A percentile compares a stretch with the other conserved stretches of the same genome.
Conservation (phyloP, 1,284 basidiomycete genomes). For the Ganoderma multipileum region DNA sequence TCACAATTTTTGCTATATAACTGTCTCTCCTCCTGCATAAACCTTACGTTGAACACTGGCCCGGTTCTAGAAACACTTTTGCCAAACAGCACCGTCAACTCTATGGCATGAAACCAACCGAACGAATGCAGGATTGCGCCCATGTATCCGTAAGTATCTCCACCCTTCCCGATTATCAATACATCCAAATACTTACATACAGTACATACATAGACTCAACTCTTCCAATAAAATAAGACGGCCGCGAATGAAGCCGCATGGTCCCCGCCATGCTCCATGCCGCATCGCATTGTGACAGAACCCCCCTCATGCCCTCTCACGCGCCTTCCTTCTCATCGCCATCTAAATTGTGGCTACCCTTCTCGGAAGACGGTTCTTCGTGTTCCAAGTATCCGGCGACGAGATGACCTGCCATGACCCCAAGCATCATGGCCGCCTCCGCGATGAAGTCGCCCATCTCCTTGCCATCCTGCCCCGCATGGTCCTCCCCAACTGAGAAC, state of each 20-base stretch:
- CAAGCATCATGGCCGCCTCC: not conserved
- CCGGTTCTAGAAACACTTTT: not conserved
- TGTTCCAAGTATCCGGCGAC: not conserved
- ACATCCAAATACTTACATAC: not conserved
- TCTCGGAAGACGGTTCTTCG: slow-evolving; percentile 1
- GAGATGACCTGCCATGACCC: not conserved
- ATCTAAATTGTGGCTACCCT: not conserved
- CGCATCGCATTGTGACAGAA: not conserved
- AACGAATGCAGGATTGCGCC: not conserved
- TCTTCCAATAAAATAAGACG: not conserved
- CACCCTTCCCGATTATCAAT: not conserved
- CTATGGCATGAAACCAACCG: not conserved
- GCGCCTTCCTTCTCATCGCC: not conserved
- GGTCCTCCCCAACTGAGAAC: slow-evolving; percentile 3
- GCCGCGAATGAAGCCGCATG: not conserved
- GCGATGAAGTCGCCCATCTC: not conserved
- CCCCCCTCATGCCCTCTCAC: not conserved
- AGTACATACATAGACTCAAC: not conserved
- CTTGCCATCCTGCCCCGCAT: not conserved
- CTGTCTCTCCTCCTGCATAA: not conserved
- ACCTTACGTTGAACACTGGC: no score
- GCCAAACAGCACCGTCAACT: not conserved
- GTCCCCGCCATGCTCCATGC: no score
- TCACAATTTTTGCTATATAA: not conserved
- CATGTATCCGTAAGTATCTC: not conserved